Evolutionary conservation across 129 eudicot species (phyloP), one percentile per base, ranked within the genome.

Genomic region (Centella asiatica): DNA sequence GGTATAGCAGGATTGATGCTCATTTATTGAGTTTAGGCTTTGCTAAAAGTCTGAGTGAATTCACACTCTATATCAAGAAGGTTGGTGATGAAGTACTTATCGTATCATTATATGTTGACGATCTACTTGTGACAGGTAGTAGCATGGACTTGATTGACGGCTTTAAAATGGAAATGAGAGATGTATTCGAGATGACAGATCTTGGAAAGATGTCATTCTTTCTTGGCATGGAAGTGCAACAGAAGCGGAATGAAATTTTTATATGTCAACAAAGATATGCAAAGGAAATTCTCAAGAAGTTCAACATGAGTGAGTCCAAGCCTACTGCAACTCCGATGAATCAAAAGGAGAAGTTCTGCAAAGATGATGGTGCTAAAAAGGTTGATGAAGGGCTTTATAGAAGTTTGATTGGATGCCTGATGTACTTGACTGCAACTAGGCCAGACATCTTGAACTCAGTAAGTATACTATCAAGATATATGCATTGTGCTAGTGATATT

Each of bases 191-290:
- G 22, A 47, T 47, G 53, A 47, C 20, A 17, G 7, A 6, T 47
- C 24, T 47, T 47, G 24, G 27, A n/a, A 10, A 60, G 3, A 55
- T 77, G 66, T 1, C 54, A 2, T 71, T 36, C 13, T 77, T 60
- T 44, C 66, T 77, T 33, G 81, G 77, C n/a, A 52, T 77, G 60
- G 67, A 75, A 31, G 42, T 68, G 2, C 40, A 46, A 4, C 72
- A 75, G 39, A 42, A 9, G 5, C 13, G 27, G 12, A 15, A 25
- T 17, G 55, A 44, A 6, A 46, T 24, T n/a, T n/a, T n/a, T n/a
- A n/a, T n/a, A n/a, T n/a, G n/a, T n/a, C n/a, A n/a, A n/a, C n/a
- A n/a, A n/a, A 69, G 64, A 18, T 75, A 69, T 34, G 71, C 61
- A 0, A 46, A 53, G 11, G 74, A 74, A 15, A 42, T 74, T 32